These are phyloP conservation scores for Beta macrorhiza DNA, from an alignment of 179 eudicot genomes.

Conservation along the genomic window DNA sequence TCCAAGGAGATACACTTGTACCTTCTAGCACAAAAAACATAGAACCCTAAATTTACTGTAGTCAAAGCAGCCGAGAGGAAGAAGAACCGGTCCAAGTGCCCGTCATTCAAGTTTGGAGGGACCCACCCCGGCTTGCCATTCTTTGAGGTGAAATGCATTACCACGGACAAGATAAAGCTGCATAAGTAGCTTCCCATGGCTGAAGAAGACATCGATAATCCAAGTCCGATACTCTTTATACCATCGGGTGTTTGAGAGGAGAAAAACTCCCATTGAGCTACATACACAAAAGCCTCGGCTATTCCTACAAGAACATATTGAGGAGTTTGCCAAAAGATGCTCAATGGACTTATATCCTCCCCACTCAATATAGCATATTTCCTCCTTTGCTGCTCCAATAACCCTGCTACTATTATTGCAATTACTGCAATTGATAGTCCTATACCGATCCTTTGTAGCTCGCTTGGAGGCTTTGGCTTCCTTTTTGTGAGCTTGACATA, in stretches of 20 bases:
- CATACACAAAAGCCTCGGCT: conserved; percentile 47
- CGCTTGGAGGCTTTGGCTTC: conserved; percentile 45
- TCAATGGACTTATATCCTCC: conserved; percentile 38
- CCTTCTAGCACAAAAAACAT: conserved; percentile 48
- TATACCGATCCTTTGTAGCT: conserved; percentile 52
- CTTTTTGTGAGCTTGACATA: conserved; percentile 39
- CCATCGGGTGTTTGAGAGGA: conserved; percentile 47
- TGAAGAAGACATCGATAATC: conserved; percentile 47
- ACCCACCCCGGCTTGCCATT: conserved; percentile 57
- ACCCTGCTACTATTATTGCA: conserved; percentile 42
- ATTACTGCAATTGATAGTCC: conserved; percentile 50
- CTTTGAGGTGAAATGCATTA: conserved; percentile 48
- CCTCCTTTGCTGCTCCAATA: conserved; percentile 35
- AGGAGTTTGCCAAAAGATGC: conserved; percentile 53
- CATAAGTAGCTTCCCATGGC: conserved; percentile 54
- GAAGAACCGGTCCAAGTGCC: conserved; percentile 54
- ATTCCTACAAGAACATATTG: conserved; percentile 53
- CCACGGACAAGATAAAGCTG: conserved; percentile 45
- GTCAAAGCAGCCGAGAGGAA: conserved; percentile 56
- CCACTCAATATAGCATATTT: conserved; percentile 38
- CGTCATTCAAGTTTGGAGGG: conserved; percentile 51
- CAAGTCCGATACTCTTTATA: conserved; percentile 45
- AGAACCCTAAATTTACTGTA: conserved; percentile 45
- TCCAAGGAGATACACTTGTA: conserved; percentile 43
- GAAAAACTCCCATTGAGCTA: conserved; percentile 54